Percentiles rank a stretch among this genome's conserved stretches.
Conservation (phyloP, 805 yeast species). For the Komagataella ulmi region DNA sequence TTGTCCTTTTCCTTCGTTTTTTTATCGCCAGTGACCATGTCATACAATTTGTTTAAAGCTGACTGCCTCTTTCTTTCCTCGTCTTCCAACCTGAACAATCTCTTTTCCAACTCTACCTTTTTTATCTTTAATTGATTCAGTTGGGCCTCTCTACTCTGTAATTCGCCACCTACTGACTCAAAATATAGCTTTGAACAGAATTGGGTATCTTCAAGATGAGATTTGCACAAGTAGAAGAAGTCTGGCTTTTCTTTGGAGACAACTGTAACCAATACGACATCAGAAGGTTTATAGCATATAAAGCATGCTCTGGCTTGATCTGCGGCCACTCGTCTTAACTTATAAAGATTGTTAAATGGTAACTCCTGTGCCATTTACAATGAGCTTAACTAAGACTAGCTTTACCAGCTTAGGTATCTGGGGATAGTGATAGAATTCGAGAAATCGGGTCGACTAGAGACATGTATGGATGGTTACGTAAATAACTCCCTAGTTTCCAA, state of each 20-base stretch:
- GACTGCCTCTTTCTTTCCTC: constrained; percentile 9
- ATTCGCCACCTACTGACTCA: constrained; percentile 14
- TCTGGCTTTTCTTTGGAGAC: constrained; percentile 27
- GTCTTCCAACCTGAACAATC: constrained; percentile 22
- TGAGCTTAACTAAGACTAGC: neutral
- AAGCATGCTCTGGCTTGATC: constrained; percentile 29
- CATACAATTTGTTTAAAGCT: constrained; percentile 9
- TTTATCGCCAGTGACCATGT: constrained; percentile 10
- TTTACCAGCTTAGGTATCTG: neutral
- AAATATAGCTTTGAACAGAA: constrained; percentile 25
- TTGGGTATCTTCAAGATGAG: constrained; percentile 30
- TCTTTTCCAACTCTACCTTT: constrained; percentile 11
- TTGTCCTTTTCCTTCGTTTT: constrained; percentile 3
- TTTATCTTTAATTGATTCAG: constrained; percentile 1
- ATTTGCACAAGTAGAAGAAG: constrained; percentile 37
- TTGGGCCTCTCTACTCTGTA: constrained; percentile 10
- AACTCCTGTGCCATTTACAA: constrained; percentile 1
- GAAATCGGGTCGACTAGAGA: neutral
- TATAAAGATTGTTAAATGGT: constrained; percentile 22
- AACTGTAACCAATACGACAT: constrained; percentile 28
- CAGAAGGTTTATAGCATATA: constrained; percentile 36
- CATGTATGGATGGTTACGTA: neutral
- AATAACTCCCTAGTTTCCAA: neutral
- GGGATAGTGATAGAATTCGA: neutral
- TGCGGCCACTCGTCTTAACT: constrained; percentile 25